Evolutionary conservation across 306 rosid species (phyloP).

Genomic region (Hylodesmum podocarpum): DNA sequence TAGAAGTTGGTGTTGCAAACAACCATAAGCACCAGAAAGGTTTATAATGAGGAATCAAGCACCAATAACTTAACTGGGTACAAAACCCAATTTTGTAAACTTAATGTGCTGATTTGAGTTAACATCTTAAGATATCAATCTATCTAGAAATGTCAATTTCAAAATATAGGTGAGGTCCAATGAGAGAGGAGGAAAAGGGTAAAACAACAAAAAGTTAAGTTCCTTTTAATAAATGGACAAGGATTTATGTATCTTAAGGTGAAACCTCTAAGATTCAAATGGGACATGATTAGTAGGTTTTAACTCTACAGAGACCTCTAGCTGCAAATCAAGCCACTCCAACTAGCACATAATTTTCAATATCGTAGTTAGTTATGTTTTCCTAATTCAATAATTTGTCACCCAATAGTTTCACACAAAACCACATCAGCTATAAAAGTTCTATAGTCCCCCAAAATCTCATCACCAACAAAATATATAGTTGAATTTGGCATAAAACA

Average conservation of each 20-base stretch:
- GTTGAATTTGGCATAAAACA: background rate
- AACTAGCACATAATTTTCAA: background rate
- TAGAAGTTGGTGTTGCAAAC: background rate
- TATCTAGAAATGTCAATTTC: background rate
- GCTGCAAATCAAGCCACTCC: background rate
- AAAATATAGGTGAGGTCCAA: background rate
- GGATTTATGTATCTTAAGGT: background rate
- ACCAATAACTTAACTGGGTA: background rate
- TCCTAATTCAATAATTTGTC: background rate
- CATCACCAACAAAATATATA: background rate
- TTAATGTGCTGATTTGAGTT: background rate
- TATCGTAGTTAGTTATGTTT: background rate
- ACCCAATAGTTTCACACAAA: background rate
- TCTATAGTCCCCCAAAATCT: background rate
- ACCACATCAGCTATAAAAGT: background rate
- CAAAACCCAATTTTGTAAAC: conserved; percentile 5
- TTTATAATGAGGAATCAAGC: conserved; percentile 11
- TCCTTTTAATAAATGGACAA: background rate
- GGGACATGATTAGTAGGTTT: background rate
- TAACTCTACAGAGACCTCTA: background rate
- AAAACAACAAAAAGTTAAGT: background rate
- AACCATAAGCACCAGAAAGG: background rate
- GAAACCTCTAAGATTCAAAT: conserved; percentile 6
- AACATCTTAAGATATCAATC: background rate
- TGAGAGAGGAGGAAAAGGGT: background rate